Evolutionary conservation across 2,329 filamentous ascomycete genomes (phyloP), one percentile per base, ranked within the genome.

Genomic region (Hymenoscyphus repandus): DNA sequence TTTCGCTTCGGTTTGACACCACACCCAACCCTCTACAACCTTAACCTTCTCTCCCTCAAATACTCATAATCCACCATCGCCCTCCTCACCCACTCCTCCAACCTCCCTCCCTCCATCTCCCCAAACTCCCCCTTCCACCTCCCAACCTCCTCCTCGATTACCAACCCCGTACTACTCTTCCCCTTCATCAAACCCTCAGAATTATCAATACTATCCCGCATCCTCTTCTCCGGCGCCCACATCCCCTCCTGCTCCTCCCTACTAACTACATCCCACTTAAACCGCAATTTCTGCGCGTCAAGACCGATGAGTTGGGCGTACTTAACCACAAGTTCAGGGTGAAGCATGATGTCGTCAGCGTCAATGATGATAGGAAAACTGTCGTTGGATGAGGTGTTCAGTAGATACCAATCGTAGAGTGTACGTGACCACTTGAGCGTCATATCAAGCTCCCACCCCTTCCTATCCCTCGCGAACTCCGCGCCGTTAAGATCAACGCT

Each of bases 11-110:
- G n/a, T n/a, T n/a, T n/a, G n/a, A n/a, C 22, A 27, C 22, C 22
- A 27, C 22, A 7, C 22, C 22, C 22, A 4, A 27, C 4, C 22
- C 22, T 27, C 22, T 27, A 27, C 22, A 27, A 27, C 22, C 22
- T 27, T 47, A 50, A 5, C 34, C 43, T n/a, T 17, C 36, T 5
- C 20, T 9, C 30, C 17, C 18, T 65, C 48, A 72, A 45, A 53
- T 66, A 71, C 52, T 69, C 64, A 57, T 72, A 72, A 48, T 71
- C 68, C 18, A 61, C 59, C 68, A 71, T 69, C 1, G 68, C 64
- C 32, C 59, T 59, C 22, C 47, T 52, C 12, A 62, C 57, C 49
- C 54, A 45, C 45, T 56, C 51, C 33, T 54, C 46, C 12, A 61
- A 45, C 44, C 53, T 47, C 32, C 34, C 30, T n/a, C 51, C 50